Conservation (phyloP, 1,284 basidiomycete genomes). For the Cryptococcus deneoformans region DNA sequence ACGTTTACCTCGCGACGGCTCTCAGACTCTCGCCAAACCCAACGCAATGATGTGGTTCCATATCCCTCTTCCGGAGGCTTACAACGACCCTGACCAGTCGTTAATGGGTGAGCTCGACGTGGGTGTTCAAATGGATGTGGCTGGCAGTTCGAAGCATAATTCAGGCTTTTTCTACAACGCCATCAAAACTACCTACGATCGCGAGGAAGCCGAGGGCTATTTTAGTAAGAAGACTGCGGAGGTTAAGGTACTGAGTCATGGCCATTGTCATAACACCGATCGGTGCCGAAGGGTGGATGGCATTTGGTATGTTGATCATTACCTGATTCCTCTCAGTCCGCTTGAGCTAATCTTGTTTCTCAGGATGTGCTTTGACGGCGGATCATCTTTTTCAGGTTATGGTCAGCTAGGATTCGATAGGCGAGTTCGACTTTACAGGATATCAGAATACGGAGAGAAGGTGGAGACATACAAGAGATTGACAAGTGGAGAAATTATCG, state of each 20-base stretch:
- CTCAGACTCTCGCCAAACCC: slow-evolving; percentile 69
- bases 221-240: slow-evolving; percentile 29
- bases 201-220: slow-evolving; percentile 57
- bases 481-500: slow-evolving; percentile 66
- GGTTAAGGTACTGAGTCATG: slow-evolving; percentile 67
- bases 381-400: slow-evolving; percentile 84
- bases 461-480: slow-evolving; percentile 87
- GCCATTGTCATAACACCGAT: slow-evolving; percentile 83
- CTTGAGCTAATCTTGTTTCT: too few relatives aligned
- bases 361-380: slow-evolving; percentile 84
- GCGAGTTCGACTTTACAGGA: slow-evolving; percentile 79
- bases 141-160: slow-evolving; percentile 61
- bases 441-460: slow-evolving; percentile 83
- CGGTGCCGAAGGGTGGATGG: slow-evolving; percentile 79
- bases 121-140: slow-evolving; percentile 61
- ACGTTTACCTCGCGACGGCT: slow-evolving; percentile 2
- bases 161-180: slow-evolving; percentile 79
- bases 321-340: background rate
- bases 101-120: slow-evolving; percentile 56
- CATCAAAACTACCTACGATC: slow-evolving; percentile 55
- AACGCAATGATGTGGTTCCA: slow-evolving; percentile 96
- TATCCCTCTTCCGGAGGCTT: slow-evolving; percentile 72
- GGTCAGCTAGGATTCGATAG: slow-evolving; percentile 78
- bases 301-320: slow-evolving; percentile 60
- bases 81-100: slow-evolving; percentile 9